These are phyloP conservation scores for Colletotrichum acutatum DNA, from an alignment of 2,329 filamentous ascomycete species.

Conservation along the genomic window DNA sequence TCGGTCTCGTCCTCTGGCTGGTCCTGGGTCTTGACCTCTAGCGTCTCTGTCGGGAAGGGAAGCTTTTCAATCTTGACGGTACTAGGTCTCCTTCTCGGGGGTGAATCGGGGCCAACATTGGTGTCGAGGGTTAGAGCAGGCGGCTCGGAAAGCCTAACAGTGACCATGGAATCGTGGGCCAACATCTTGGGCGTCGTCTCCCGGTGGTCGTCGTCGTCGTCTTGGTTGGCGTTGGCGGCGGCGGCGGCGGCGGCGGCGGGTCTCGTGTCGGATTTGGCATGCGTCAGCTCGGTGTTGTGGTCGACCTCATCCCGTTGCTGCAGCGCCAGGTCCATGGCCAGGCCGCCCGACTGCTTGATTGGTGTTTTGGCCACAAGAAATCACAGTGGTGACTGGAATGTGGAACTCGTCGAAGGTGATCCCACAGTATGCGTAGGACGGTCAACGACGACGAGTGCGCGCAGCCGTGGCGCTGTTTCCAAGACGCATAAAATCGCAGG, in stretches of 20 bases:
- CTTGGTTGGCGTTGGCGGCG: neutral
- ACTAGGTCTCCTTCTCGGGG: slow-evolving; percentile 31
- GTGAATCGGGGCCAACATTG: slow-evolving; percentile 42
- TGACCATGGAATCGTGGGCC: slow-evolving; percentile 78
- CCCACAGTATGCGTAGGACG: slow-evolving; percentile 7
- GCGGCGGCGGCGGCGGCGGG: slow-evolving; percentile 4
- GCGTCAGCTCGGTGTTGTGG: slow-evolving; percentile 31
- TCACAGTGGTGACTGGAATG: slow-evolving; percentile 28
- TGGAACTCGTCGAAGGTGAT: slow-evolving; percentile 16
- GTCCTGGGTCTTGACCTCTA: neutral
- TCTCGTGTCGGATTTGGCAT: slow-evolving; percentile 33
- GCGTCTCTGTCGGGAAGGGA: slow-evolving; percentile 3
- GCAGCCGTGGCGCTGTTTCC: slow-evolving; percentile 12
- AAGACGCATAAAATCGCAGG: slow-evolving; percentile 27
- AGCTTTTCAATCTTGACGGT: slow-evolving; percentile 35
- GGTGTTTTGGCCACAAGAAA: slow-evolving; percentile 9
- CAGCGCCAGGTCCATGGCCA: slow-evolving; percentile 33
- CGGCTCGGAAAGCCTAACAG: slow-evolving; percentile 77
- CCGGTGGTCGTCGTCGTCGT: slow-evolving; percentile 15
- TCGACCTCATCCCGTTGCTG: slow-evolving; percentile 32
- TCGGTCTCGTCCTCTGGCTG: slow-evolving; percentile 30
- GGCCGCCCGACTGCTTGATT: slow-evolving; percentile 18
- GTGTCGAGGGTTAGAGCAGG: slow-evolving; percentile 63
- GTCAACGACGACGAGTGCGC: slow-evolving; percentile 23
- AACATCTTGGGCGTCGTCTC: slow-evolving; percentile 35